Conservation (phyloP, 352 stramenopile species). For the Globisporangium ultimum region DNA sequence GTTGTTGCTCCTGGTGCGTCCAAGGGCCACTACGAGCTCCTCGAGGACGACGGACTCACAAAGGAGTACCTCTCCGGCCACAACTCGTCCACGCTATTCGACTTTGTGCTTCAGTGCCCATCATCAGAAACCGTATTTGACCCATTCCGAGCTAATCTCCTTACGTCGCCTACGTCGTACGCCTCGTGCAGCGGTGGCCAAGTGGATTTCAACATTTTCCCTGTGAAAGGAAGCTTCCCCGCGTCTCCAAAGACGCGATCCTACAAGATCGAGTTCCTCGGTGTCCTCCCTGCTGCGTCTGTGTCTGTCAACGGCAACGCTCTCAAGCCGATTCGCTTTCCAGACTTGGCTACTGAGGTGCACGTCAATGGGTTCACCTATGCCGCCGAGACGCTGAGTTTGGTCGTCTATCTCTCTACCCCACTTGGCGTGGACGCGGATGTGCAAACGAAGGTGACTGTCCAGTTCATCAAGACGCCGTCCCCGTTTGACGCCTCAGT, state of each 20-base stretch:
- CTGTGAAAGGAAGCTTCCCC: slow-evolving; percentile 19
- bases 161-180: neutral
- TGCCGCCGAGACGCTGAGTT: slow-evolving; percentile 18
- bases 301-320: slow-evolving; percentile 21
- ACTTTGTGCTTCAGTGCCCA: slow-evolving; percentile 6
- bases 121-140: neutral
- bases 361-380: slow-evolving; percentile 19
- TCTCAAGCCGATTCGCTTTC: slow-evolving; percentile 13
- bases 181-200: slow-evolving; percentile 12
- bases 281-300: slow-evolving; percentile 10
- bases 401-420: slow-evolving; percentile 17
- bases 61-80: slow-evolving; percentile 20
- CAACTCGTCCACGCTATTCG: slow-evolving; percentile 14
- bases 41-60: slow-evolving; percentile 32
- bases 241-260: slow-evolving; percentile 8
- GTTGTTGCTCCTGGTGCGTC: slow-evolving; percentile 17
- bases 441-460: neutral
- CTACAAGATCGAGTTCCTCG: slow-evolving; percentile 24
- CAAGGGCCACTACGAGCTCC: slow-evolving; percentile 16
- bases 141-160: neutral
- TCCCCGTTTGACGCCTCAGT: slow-evolving; percentile 5
- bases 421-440: slow-evolving; percentile 4
- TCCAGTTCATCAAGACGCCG: slow-evolving; percentile 16
- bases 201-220: slow-evolving; percentile 17
- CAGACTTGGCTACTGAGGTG: neutral